phyloP scores from a whole-genome alignment of 2,329 filamentous ascomycete genomes.

The Cladorrhinum sp. region DNA sequence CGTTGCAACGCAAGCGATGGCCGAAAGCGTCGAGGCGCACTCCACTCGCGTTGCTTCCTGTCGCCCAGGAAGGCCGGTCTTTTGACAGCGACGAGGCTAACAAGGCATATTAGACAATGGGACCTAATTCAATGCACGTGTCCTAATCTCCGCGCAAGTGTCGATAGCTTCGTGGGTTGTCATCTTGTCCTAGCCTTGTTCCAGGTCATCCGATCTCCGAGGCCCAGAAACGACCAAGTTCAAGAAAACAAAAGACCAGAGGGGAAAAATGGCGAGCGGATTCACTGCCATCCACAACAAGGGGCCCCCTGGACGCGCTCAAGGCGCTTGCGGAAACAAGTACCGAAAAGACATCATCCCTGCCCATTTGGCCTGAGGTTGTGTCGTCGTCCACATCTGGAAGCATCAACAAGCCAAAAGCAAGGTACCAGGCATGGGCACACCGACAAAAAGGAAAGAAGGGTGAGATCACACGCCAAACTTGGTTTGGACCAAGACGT shows the following conservation, averaged over 20 bases:
- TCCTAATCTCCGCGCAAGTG: conserved; percentile 7
- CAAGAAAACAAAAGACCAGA: neutral
- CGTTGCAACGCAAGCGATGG: conserved; percentile 18
- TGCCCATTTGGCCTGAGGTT: conserved; percentile 3
- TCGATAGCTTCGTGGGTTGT: conserved; percentile 14
- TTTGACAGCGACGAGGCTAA: neutral
- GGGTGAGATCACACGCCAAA: conserved; percentile 2
- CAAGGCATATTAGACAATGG: conserved; percentile 7
- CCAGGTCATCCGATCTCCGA: conserved; percentile 3
- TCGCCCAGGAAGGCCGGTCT: conserved; percentile 13
- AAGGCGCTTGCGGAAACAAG: conserved; percentile 25
- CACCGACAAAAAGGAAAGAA: conserved; percentile 15
- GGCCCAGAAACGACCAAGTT: neutral
- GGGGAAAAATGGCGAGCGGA: neutral
- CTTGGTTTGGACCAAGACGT: conserved; percentile 12
- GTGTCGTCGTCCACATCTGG: conserved; percentile 12
- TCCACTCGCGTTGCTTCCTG: conserved; percentile 13
- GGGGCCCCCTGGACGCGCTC: conserved; percentile 16
- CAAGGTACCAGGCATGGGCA: conserved; percentile 5
- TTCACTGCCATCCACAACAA: neutral
- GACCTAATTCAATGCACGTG: conserved; percentile 11
- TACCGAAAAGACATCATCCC: conserved; percentile 22
- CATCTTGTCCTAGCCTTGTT: conserved; percentile 8
- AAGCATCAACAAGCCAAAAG: conserved; percentile 12
- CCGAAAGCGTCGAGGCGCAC: conserved; percentile 13